Conservation (phyloP, 345 rosid species). For the Dovyalis caffra region DNA sequence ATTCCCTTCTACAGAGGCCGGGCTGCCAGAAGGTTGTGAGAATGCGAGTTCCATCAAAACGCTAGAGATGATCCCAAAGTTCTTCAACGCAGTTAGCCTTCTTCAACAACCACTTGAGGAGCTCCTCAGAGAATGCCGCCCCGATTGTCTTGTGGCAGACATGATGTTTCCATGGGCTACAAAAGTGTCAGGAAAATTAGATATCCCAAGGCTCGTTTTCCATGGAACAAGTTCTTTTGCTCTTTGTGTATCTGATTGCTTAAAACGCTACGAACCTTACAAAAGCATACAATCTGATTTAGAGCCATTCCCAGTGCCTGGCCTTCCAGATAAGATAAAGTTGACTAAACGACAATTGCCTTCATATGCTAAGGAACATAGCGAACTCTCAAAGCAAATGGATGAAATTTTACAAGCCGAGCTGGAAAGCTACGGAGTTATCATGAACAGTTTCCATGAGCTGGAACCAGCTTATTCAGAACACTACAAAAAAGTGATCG, state of each 20-base stretch:
- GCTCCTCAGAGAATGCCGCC: conserved; percentile 33
- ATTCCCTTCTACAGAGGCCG: conserved; percentile 23
- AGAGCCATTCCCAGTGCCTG: conserved; percentile 47
- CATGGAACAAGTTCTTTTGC: conserved; percentile 49
- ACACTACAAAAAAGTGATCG: conserved; percentile 21
- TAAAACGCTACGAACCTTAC: conserved; percentile 41
- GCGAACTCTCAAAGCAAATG: conserved; percentile 1
- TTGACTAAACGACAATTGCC: conserved; percentile 42
- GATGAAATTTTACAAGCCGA: not conserved
- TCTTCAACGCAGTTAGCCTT: conserved; percentile 30
- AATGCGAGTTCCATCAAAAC: conserved; percentile 4
- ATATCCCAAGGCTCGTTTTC: conserved; percentile 53
- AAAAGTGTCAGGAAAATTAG: conserved; percentile 43
- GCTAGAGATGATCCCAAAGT: conserved; percentile 16
- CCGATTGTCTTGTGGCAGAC: conserved; percentile 58
- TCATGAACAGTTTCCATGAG: conserved; percentile 21
- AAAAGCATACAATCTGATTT: conserved; percentile 35
- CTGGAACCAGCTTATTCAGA: conserved; percentile 26
- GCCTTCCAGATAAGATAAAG: conserved; percentile 45
- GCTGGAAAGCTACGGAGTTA: conserved; percentile 12
- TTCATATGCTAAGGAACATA: not conserved
- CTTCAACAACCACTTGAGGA: conserved; percentile 44
- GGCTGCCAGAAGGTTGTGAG: conserved; percentile 24
- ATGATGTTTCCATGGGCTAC: conserved; percentile 62
- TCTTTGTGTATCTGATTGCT: conserved; percentile 25